These are phyloP conservation scores for Spathaspora gorwiae DNA, from an alignment of 805 yeast genomes.

Conservation along the genomic window DNA sequence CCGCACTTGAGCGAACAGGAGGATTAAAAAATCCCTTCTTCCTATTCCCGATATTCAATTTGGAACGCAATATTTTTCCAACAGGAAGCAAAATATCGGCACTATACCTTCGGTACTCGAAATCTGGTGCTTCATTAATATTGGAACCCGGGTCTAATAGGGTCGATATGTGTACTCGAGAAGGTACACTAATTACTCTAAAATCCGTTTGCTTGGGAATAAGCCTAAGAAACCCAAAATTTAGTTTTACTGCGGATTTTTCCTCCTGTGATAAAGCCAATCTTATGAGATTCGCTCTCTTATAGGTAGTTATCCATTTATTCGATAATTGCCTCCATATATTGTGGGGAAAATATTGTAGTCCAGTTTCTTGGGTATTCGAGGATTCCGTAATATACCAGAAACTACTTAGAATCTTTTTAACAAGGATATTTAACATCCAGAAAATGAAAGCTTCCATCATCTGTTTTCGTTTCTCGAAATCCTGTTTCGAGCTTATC, in stretches of 20 bases:
- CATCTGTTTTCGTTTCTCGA: constrained; percentile 27
- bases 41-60: constrained; percentile 1
- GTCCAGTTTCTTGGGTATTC: constrained; percentile 22
- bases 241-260: constrained; percentile 3
- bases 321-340: constrained; percentile 48
- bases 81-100: constrained; percentile 43
- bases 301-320: constrained; percentile 42
- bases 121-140: constrained; percentile 25
- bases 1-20: constrained; percentile 39
- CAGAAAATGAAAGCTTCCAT: constrained; percentile 49
- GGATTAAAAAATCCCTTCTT: constrained; percentile 13
- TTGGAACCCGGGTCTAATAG: neutral
- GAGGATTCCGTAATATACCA: constrained; percentile 63
- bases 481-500: constrained; percentile 36
- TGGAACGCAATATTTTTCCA: constrained; percentile 15
- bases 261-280: neutral
- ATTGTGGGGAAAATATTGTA: constrained; percentile 52
- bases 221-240: constrained; percentile 42
- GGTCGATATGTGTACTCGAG: constrained; percentile 1
- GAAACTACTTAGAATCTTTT: constrained; percentile 44
- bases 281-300: constrained; percentile 28
- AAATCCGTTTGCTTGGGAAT: constrained; percentile 62
- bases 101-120: constrained; percentile 24
- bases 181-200: constrained; percentile 57
- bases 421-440: constrained; percentile 48